phyloP scores from a whole-genome alignment of 2,329 filamentous ascomycete genomes.

The Monosporascus sp. region DNA sequence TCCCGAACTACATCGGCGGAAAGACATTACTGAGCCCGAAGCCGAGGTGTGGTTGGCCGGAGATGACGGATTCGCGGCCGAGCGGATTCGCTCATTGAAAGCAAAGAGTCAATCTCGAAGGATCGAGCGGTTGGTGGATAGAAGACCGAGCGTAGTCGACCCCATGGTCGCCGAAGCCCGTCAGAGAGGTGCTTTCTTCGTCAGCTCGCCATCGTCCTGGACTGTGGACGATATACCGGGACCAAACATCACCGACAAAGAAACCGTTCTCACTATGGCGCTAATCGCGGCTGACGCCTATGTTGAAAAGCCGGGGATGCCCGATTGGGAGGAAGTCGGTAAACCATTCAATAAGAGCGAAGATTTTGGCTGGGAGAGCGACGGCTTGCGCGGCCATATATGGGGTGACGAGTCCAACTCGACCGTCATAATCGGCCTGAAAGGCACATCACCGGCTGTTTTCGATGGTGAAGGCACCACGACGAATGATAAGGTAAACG shows the following conservation, averaged over 20 bases:
- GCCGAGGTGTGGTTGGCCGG: conserved; percentile 58
- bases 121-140: conserved; percentile 78
- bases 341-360: conserved; percentile 76
- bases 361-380: conserved; percentile 88
- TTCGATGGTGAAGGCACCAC: conserved; percentile 97
- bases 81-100: conserved; percentile 47
- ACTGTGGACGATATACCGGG: conserved; percentile 70
- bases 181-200: conserved; percentile 59
- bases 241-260: conserved; percentile 80
- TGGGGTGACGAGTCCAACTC: conserved; percentile 82
- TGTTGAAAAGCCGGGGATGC: conserved; percentile 62
- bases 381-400: conserved; percentile 87
- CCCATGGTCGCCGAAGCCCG: conserved; percentile 70
- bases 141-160: conserved; percentile 71
- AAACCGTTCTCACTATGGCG: conserved; percentile 77
- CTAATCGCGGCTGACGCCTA: conserved; percentile 90
- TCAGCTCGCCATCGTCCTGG: conserved; percentile 73
- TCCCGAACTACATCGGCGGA: conserved; percentile 69
- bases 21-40: conserved; percentile 60
- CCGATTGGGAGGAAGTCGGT: conserved; percentile 80
- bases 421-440: conserved; percentile 86
- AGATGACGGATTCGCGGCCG: conserved; percentile 50
- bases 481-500: conserved; percentile 95
- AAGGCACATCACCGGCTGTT: conserved; percentile 83
- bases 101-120: conserved; percentile 59